Conservation (phyloP, 73 alveolate genomes). For the Blepharisma stoltei region DNA sequence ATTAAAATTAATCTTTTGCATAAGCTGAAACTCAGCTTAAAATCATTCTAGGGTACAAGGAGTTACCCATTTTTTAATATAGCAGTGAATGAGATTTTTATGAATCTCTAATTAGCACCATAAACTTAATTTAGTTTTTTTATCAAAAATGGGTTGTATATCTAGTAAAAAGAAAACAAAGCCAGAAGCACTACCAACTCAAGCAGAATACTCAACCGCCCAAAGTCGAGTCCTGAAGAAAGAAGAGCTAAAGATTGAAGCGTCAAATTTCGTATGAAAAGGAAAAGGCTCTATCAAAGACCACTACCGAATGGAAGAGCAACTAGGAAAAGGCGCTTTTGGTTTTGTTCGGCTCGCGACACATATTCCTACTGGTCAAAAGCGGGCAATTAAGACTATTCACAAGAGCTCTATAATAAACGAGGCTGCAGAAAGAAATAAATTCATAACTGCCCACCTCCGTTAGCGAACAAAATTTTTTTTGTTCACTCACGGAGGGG, state of each 20-base stretch:
- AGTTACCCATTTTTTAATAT: too few species aligned
- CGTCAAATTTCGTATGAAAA: background rate
- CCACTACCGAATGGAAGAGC: background rate
- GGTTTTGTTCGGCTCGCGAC: background rate
- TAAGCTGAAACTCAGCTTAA: too few species aligned
- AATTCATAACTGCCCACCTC: background rate
- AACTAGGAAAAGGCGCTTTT: constrained; percentile 12
- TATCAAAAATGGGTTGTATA: background rate
- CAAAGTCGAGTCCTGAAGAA: too few species aligned
- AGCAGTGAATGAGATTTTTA: too few species aligned
- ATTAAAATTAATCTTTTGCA: too few species aligned
- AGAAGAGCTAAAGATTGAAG: background rate
- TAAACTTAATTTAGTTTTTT: too few species aligned
- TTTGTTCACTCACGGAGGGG: background rate
- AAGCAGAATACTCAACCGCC: too few species aligned
- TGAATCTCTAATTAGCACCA: too few species aligned
- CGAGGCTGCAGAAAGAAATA: background rate
- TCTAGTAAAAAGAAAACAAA: too few species aligned
- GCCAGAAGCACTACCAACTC: too few species aligned
- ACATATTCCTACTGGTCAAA: background rate
- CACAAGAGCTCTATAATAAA: background rate
- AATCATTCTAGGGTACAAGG: too few species aligned
- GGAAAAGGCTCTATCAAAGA: background rate
- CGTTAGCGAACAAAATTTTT: background rate
- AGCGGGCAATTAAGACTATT: constrained; percentile 20